Evolutionary conservation across 1,284 basidiomycete genomes (phyloP), one percentile per base, ranked within the genome.

Genomic region (Flammula alnicola): DNA sequence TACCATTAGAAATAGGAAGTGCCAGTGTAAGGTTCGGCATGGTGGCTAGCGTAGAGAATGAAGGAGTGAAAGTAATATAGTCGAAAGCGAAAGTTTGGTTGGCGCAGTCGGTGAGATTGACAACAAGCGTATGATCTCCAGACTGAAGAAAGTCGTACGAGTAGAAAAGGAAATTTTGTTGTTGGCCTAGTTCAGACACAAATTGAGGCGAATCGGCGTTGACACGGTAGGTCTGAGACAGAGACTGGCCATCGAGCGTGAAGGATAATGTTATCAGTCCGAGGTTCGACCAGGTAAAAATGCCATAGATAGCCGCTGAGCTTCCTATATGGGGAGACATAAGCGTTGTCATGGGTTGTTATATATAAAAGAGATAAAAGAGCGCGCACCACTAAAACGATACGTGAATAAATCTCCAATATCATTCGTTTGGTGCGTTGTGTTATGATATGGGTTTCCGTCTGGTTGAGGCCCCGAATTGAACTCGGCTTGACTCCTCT

Each of bases 1-100:
- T 32, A 9, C 16, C 22, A 7, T 11, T 27, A 16, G 31, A 20
- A 7, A 17, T 16, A n/a, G 40, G 35, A 6, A 5, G 11, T 4
- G 30, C 19, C 7, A 23, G 16, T 4, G 40, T 31, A 9, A 55
- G 33, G 5, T 44, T 38, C 1, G 59, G 59, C 52, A 59, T 59
- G 7, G 35, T 22, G 7, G 45, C 40, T 17, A 57, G 29, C 4
- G 32, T 48, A 4, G 39, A 31, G 25, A 61, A 61, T 2, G 55
- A 48, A 23, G 59, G 59, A 7, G 46, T 39, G 36, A 54, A 61
- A 4, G 51, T 52, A 17, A 59, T 29, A 30, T 59, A 61, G 35
- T 61, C 59, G 30, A 61, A 55, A 3, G 38, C 38, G 36, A 59
- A 61, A 1, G 59, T 57, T 37, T 57, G 57, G 36, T 61, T 61